Conservation (phyloP, 176 grass and related monocot genomes). For the Rhipidocladum racemiflorum region DNA sequence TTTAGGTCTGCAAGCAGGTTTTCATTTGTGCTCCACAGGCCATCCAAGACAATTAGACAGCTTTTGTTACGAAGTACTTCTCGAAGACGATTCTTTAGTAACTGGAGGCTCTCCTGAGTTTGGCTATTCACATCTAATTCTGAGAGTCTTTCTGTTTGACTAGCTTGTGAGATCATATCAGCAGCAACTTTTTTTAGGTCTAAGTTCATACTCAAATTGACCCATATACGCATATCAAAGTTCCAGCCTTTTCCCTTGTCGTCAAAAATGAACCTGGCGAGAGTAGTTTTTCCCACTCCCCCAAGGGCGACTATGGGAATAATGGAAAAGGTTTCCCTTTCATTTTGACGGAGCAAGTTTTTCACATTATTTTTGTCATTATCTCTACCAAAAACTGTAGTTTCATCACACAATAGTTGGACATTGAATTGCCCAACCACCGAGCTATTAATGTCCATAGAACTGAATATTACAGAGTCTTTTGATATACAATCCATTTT, state of each 20-base stretch:
- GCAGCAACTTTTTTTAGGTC: conserved; percentile 14
- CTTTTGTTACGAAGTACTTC: neutral
- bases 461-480: too few species aligned
- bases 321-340: conserved; percentile 8
- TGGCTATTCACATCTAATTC: neutral
- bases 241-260: conserved; percentile 21
- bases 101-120: neutral
- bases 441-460: too few species aligned
- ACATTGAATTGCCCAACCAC: too few species aligned
- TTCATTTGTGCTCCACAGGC: neutral
- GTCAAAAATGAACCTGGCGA: conserved; percentile 33
- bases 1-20: too few species aligned
- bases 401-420: too few species aligned
- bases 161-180: conserved; percentile 16
- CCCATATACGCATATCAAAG: conserved; percentile 40
- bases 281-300: conserved; percentile 48
- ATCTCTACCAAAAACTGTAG: too few species aligned
- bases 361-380: conserved; percentile 28
- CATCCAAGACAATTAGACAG: conserved; percentile 31
- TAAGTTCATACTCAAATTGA: conserved; percentile 14
- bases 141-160: neutral
- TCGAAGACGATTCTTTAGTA: conserved; percentile 14
- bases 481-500: too few species aligned
- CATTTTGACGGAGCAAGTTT: neutral
- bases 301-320: conserved; percentile 42